These are phyloP conservation scores for Elsinoe australis DNA, from an alignment of 2,329 filamentous ascomycete genomes.

Conservation along the genomic window DNA sequence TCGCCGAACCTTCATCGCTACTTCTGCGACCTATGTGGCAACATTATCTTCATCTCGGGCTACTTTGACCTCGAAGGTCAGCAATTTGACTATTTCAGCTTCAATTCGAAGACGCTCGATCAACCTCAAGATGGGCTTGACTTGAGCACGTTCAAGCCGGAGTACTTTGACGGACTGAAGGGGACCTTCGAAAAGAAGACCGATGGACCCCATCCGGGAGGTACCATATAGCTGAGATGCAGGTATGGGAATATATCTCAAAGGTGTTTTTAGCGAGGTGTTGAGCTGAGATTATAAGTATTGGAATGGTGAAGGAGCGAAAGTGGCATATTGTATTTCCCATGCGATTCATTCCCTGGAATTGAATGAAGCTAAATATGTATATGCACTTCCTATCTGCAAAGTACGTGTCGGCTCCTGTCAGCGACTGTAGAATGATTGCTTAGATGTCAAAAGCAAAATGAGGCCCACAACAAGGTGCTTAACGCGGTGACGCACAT, in stretches of 20 bases:
- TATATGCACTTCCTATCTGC: too few species aligned
- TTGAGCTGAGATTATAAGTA: too few species aligned
- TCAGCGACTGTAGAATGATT: too few species aligned
- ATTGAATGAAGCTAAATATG: too few species aligned
- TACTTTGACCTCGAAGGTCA: constrained; percentile 3
- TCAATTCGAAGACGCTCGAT: constrained; percentile 11
- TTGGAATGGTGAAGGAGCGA: too few species aligned
- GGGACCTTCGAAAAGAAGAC: not conserved
- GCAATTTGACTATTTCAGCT: constrained; percentile 3
- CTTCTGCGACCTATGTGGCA: constrained; percentile 15
- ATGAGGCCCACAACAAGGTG: too few species aligned
- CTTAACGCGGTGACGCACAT: too few species aligned
- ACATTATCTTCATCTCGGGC: not conserved
- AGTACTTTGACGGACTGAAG: constrained; percentile 8
- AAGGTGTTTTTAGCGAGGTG: too few species aligned
- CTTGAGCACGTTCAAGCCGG: constrained; percentile 12
- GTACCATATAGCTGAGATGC: not conserved
- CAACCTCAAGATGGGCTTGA: constrained; percentile 16
- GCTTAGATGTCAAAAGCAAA: too few species aligned
- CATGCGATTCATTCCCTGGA: too few species aligned
- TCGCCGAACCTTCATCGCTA: constrained; percentile 10
- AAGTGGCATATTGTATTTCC: too few species aligned
- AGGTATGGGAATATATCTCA: not conserved
- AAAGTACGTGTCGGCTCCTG: too few species aligned
- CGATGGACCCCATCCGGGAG: constrained; percentile 11